A percentile compares a stretch with the other conserved stretches of the same genome.
Evolutionary conservation across 441 rosid genomes (phyloP).

Genomic region (Kokia cookei): DNA sequence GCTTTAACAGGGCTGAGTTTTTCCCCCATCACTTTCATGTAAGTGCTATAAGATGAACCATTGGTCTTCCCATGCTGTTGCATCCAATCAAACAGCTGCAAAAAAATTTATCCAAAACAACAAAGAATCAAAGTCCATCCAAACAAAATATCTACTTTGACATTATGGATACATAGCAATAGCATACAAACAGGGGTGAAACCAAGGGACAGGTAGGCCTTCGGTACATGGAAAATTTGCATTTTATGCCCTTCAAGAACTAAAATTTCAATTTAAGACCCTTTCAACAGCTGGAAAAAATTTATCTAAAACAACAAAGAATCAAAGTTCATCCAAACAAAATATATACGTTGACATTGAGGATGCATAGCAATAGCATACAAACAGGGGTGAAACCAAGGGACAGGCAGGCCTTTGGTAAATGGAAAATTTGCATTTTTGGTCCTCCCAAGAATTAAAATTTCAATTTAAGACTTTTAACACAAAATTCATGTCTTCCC

Average conservation of each 20-base stretch:
- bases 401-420: no score
- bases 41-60: conserved; percentile 70
- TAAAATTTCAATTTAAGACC: no score
- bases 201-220: no score
- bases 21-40: conserved; percentile 59
- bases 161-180: not conserved
- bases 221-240: no score
- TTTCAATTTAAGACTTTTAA: no score
- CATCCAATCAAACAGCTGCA: conserved; percentile 94
- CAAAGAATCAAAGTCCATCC: not conserved
- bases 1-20: conserved; percentile 58
- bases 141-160: not conserved
- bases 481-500: no score
- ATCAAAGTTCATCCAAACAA: not conserved
- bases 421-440: no score
- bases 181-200: no score
- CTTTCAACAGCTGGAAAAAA: conserved; percentile 32
- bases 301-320: not conserved
- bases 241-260: no score
- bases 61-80: conserved; percentile 56
- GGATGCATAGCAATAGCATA: not conserved
- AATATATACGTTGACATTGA: not conserved
- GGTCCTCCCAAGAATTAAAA: no score
- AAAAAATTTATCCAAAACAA: conserved; percentile 8
- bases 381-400: no score